phyloP scores from a whole-genome alignment of 805 yeast species.

The Suhomyces emberorum region DNA sequence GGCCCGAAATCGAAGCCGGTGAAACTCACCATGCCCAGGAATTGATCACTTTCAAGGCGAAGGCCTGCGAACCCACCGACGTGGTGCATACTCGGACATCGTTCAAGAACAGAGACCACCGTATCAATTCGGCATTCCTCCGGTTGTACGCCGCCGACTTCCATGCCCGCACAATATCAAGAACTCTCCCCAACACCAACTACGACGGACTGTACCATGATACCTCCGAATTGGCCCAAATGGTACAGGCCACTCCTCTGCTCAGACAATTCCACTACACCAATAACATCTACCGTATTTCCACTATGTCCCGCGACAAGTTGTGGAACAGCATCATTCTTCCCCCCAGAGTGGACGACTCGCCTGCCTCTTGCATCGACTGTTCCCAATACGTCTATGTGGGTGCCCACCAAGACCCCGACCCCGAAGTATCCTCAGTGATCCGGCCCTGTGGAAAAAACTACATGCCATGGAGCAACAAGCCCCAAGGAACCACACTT shows the following conservation, averaged over 20 bases:
- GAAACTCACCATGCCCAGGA: conserved; percentile 9
- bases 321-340: conserved; percentile 53
- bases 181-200: conserved; percentile 23
- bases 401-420: conserved; percentile 14
- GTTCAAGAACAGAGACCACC: conserved; percentile 40
- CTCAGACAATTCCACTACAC: conserved; percentile 26
- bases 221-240: conserved; percentile 11
- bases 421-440: conserved; percentile 2
- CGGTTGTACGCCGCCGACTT: conserved; percentile 49
- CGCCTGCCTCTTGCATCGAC: conserved; percentile 21
- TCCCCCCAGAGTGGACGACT: conserved; percentile 47
- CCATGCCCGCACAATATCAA: conserved; percentile 28
- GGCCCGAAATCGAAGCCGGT: not conserved
- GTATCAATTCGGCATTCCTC: conserved; percentile 49
- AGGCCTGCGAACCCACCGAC: conserved; percentile 2
- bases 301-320: conserved; percentile 44
- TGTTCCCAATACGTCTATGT: conserved; percentile 20
- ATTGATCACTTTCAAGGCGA: conserved; percentile 10
- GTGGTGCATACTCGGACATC: conserved; percentile 8
- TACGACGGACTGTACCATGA: conserved; percentile 1
- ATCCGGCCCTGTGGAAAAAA: conserved; percentile 6
- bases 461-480: conserved; percentile 10
- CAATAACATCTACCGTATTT: conserved; percentile 31
- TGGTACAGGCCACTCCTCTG: conserved; percentile 11
- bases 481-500: conserved; percentile 2